Percentiles rank a stretch among this genome's conserved stretches.
These are phyloP conservation scores for Fusarium floridanum DNA, from an alignment of 2,329 filamentous ascomycete genomes.

Conservation along the genomic window DNA sequence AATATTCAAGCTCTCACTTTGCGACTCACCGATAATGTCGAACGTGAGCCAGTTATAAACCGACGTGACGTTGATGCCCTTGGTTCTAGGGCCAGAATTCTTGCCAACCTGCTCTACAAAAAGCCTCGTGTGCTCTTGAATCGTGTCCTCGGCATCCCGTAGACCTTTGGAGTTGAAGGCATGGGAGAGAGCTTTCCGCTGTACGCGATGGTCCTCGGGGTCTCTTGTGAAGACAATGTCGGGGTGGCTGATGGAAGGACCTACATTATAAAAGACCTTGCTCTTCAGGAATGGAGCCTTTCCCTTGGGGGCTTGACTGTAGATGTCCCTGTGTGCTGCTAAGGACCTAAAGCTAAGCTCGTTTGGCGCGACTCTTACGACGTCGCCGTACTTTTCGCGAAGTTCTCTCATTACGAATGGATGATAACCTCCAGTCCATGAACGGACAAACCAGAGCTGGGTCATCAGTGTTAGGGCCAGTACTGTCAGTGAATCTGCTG, in stretches of 20 bases:
- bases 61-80: constrained; percentile 6
- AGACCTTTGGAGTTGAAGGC: constrained; percentile 25
- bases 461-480: too few species aligned
- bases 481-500: too few species aligned
- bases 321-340: constrained; percentile 36
- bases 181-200: constrained; percentile 24
- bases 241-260: not conserved
- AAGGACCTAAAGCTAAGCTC: constrained; percentile 31
- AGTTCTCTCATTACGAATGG: not conserved
- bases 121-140: not conserved
- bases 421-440: constrained; percentile 10
- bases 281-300: constrained; percentile 19
- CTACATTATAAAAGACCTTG: constrained; percentile 13
- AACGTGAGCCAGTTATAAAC: constrained; percentile 32
- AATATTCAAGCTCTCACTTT: rapidly evolving
- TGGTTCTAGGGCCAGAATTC: not conserved
- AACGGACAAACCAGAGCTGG: constrained; percentile 3
- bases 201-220: constrained; percentile 13
- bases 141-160: constrained; percentile 12
- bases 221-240: constrained; percentile 18
- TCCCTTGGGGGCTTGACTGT: constrained; percentile 21
- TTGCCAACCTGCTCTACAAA: constrained; percentile 12
- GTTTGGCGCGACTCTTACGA: constrained; percentile 33
- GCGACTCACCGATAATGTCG: constrained; percentile 23
- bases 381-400: constrained; percentile 34